A percentile compares a stretch with the other conserved stretches of the same genome.
phyloP scores from a whole-genome alignment of 495 filamentous ascomycete genomes.

The Pyrenula massariospora region DNA sequence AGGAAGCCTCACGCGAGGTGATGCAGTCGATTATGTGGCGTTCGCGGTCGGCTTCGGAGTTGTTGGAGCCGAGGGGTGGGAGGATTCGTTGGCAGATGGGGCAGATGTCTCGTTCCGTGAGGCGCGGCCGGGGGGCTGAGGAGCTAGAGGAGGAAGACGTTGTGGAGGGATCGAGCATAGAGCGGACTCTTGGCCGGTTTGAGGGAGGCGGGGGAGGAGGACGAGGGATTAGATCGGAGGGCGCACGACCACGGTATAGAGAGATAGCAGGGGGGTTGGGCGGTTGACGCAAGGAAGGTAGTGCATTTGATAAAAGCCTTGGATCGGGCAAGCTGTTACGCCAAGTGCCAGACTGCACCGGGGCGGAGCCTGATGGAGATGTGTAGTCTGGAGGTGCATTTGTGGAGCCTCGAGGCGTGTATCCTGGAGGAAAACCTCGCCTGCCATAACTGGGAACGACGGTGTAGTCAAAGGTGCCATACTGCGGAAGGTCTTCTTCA shows the following conservation, averaged over 20 bases:
- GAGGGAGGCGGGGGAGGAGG: neutral
- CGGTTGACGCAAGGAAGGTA: neutral
- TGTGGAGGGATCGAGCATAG: constrained; percentile 4
- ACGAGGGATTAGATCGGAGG: neutral
- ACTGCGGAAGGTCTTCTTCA: constrained; percentile 2
- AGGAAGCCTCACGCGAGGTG: constrained; percentile 14
- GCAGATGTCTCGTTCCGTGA: constrained; percentile 79
- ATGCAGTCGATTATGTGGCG: constrained; percentile 73
- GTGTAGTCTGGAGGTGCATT: neutral
- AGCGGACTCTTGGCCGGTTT: constrained; percentile 1
- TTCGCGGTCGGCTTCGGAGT: constrained; percentile 54
- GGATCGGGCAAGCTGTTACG: neutral
- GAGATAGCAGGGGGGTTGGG: neutral
- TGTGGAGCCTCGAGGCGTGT: neutral
- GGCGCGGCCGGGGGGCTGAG: constrained; percentile 15
- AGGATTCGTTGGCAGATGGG: constrained; percentile 75
- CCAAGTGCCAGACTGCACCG: neutral
- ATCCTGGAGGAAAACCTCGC: neutral
- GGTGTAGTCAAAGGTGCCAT: constrained; percentile 1
- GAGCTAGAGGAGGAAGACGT: neutral
- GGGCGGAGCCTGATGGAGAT: neutral
- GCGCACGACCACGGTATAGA: neutral
- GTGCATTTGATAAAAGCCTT: neutral
- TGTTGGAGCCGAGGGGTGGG: constrained; percentile 49
- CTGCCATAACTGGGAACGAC: neutral